A percentile compares a stretch with the other conserved stretches of the same genome.
Conservation (phyloP, 441 rosid species). For the Adansonia grandidieri region DNA sequence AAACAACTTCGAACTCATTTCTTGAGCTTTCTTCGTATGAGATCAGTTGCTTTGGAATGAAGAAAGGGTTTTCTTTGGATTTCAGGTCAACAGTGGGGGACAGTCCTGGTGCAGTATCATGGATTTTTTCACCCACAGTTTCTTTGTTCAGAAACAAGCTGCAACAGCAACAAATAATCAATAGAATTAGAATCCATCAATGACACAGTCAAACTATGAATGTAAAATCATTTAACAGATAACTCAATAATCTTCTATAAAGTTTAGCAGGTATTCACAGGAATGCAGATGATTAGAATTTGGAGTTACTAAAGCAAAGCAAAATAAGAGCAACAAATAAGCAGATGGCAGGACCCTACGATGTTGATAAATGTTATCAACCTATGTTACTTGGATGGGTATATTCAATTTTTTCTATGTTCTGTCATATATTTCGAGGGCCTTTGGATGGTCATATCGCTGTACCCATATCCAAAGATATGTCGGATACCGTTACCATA, state of each 20-base stretch:
- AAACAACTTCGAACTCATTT: slow-evolving; percentile 44
- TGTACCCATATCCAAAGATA: no score
- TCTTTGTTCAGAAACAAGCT: slow-evolving; percentile 48
- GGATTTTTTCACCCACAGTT: slow-evolving; percentile 31
- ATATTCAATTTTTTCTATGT: no score
- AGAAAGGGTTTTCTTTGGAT: slow-evolving; percentile 43
- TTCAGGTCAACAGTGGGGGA: slow-evolving; percentile 33
- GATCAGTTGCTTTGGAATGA: slow-evolving; percentile 38
- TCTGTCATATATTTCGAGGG: no score
- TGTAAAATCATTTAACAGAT: no score
- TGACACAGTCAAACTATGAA: no score
- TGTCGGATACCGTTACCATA: not conserved
- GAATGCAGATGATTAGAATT: not conserved
- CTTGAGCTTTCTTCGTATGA: slow-evolving; percentile 31
- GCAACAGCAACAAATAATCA: slow-evolving; percentile 23
- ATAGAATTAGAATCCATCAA: not conserved
- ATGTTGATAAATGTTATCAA: not conserved
- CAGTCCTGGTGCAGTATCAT: slow-evolving; percentile 33
- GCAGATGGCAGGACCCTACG: slow-evolving; percentile 7
- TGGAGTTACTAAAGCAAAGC: no score
- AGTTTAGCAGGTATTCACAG: no score
- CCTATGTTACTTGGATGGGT: no score
- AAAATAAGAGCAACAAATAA: no score
- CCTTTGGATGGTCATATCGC: no score
- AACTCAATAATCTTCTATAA: not conserved